phyloP scores from a whole-genome alignment of 1,284 basidiomycete species.

The Ustilago trichophora region DNA sequence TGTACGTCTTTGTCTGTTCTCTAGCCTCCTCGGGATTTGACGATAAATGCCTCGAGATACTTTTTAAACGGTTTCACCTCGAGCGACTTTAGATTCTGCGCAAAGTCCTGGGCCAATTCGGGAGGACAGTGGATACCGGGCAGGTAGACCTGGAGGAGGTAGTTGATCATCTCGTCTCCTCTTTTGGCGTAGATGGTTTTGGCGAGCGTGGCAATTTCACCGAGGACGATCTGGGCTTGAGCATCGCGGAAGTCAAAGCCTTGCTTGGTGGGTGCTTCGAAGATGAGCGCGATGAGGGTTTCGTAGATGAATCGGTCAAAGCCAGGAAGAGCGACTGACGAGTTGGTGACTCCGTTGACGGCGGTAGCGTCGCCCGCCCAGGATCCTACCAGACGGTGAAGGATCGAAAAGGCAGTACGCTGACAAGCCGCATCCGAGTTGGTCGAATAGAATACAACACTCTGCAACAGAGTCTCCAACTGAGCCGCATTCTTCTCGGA shows the following conservation, averaged over 20 bases:
- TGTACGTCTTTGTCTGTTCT: too few relatives aligned
- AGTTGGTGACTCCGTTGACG: constrained; percentile 30
- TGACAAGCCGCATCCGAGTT: constrained; percentile 71
- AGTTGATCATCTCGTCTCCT: constrained; percentile 84
- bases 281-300: constrained; percentile 81
- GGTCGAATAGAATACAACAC: constrained; percentile 70
- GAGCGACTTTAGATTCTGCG: constrained; percentile 46
- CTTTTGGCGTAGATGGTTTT: constrained; percentile 81
- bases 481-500: constrained; percentile 84
- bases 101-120: constrained; percentile 79
- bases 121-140: constrained; percentile 88
- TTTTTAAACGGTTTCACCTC: constrained; percentile 79
- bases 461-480: constrained; percentile 80
- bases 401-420: constrained; percentile 82
- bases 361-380: constrained; percentile 73
- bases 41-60: constrained; percentile 54
- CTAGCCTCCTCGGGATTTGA: constrained; percentile 40
- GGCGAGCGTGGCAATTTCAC: constrained; percentile 71
- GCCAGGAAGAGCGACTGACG: constrained; percentile 74
- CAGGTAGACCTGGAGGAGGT: constrained; percentile 81
- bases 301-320: constrained; percentile 95
- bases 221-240: constrained; percentile 68
- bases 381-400: constrained; percentile 75
- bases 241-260: constrained; percentile 89
- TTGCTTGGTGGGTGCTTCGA: constrained; percentile 80